Base-by-base conservation (phyloP, 2,329 filamentous ascomycete species). In the Epicoccum sorghinum region DNA sequence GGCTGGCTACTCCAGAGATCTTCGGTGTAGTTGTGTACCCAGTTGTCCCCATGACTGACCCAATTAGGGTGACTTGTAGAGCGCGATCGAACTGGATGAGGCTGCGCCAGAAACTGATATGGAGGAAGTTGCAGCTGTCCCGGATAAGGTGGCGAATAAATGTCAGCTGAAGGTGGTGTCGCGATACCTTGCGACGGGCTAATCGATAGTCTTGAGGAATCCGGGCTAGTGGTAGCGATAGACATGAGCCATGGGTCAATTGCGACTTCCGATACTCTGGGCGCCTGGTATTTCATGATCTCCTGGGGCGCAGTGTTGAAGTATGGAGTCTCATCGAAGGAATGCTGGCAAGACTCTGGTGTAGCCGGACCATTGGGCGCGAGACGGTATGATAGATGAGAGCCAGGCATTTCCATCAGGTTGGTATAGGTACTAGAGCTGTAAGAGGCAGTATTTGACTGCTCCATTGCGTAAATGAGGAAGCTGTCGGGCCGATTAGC, bases 241-340 rank as follows among this genome's bases (percentile, higher is more conserved):
- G 57, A 49, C 13, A 65, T 38, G 8, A 64, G 22, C 63, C 61
- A 64, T n/a, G 56, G 46, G 35, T 57, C 53, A 5, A 62, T 55
- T 3, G 49, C 33, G 9, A 49, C 37, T 10, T 59, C 47, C 6
- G 53, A 39, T 43, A 49, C 43, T 24, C 55, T 47, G 30, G 55
- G 30, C 7, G 51, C 27, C 23, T 45, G 55, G 8, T 45, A 32
- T 8, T 33, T 37, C 7, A 53, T 35, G 23, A 52, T 25, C 25
- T 55, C 45, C 10, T 43, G 40, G 6, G 38, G 24, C 25, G 46
- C 41, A 33, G 37, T 37, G 14, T 47, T 45, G 43, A 54, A 52
- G 18, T 41, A 39, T 13, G 36, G 18, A n/a, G 25, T 42, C 12
- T 47, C 50, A 27, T 58, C 40, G 32, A 59, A 57, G 4, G 47